These are phyloP conservation scores for sunflower (Helianthus annuus) DNA, from an alignment of 129 eudicot species.

Conservation along the genomic window DNA sequence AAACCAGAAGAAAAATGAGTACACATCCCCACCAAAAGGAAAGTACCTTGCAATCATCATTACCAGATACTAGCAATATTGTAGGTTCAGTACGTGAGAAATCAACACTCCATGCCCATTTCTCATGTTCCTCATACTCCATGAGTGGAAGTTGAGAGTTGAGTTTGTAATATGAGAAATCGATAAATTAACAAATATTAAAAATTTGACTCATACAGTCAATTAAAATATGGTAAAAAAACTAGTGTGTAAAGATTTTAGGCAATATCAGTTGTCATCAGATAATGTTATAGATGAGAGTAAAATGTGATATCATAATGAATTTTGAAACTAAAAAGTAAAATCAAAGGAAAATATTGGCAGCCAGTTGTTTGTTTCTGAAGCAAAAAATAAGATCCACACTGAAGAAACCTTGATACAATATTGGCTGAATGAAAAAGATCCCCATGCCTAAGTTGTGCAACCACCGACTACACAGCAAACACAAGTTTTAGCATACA, in stretches of 20 bases:
- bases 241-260: too few species aligned
- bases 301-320: too few species aligned
- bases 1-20: too few species aligned
- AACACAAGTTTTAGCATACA: conserved; percentile 1
- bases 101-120: conserved; percentile 99
- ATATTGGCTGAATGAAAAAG: conserved; percentile 88
- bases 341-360: background rate
- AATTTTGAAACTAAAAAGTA: background rate
- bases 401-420: conserved; percentile 72
- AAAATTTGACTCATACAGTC: too few species aligned
- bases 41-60: conserved; percentile 93
- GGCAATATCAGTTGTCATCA: too few species aligned
- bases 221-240: too few species aligned
- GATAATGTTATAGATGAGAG: too few species aligned
- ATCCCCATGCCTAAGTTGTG: conserved; percentile 87
- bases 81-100: conserved; percentile 87
- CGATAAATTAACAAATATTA: background rate
- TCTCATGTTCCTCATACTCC: conserved; percentile 97
- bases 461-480: conserved; percentile 69
- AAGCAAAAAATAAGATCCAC: background rate
- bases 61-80: conserved; percentile 83
- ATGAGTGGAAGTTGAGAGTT: conserved; percentile 19
- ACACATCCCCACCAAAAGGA: too few species aligned
- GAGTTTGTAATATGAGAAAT: background rate
- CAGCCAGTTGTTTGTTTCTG: background rate